Evolutionary conservation across 768 basidiomycete species (phyloP).

Genomic region (Lactarius indigo): DNA sequence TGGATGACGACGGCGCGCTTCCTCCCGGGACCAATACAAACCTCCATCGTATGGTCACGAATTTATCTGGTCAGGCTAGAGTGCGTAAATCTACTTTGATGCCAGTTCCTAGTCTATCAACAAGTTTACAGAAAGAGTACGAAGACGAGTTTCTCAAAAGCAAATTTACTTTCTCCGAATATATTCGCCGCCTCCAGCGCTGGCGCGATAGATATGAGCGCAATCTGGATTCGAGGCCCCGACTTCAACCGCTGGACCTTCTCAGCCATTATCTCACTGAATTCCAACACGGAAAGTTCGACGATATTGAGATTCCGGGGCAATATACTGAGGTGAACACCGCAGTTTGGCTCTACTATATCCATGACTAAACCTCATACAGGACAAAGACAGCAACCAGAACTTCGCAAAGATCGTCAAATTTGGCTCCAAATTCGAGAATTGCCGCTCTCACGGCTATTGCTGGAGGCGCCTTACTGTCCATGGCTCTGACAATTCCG

Average conservation of each 20-base stretch:
- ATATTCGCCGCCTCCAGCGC: slow-evolving; percentile 81
- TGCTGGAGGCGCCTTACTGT: slow-evolving; percentile 90
- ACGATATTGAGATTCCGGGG: slow-evolving; percentile 97
- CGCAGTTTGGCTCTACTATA: not conserved
- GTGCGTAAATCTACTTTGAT: slow-evolving; percentile 37
- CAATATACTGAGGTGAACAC: slow-evolving; percentile 87
- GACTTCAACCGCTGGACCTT: slow-evolving; percentile 78
- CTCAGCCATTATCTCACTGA: slow-evolving; percentile 92
- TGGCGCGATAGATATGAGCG: slow-evolving; percentile 93
- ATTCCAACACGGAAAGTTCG: slow-evolving; percentile 96
- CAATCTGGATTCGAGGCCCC: slow-evolving; percentile 76
- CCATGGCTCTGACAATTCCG: slow-evolving; percentile 87
- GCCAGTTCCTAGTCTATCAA: slow-evolving; percentile 1
- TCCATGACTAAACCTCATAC: slow-evolving; percentile 13
- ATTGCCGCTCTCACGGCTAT: slow-evolving; percentile 79
- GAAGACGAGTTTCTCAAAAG: slow-evolving; percentile 85
- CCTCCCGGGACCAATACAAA: slow-evolving; percentile 51
- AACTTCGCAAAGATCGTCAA: slow-evolving; percentile 88
- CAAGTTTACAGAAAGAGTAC: slow-evolving; percentile 64
- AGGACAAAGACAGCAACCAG: slow-evolving; percentile 95
- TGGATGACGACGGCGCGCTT: slow-evolving; percentile 68
- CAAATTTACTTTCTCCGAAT: slow-evolving; percentile 80
- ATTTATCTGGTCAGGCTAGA: slow-evolving; percentile 53
- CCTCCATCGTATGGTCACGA: slow-evolving; percentile 56
- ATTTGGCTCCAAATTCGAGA: slow-evolving; percentile 87